Percentiles rank a stretch among this genome's conserved stretches.
Conservation (phyloP, 306 rosid species). For the Prunus dulcis region DNA sequence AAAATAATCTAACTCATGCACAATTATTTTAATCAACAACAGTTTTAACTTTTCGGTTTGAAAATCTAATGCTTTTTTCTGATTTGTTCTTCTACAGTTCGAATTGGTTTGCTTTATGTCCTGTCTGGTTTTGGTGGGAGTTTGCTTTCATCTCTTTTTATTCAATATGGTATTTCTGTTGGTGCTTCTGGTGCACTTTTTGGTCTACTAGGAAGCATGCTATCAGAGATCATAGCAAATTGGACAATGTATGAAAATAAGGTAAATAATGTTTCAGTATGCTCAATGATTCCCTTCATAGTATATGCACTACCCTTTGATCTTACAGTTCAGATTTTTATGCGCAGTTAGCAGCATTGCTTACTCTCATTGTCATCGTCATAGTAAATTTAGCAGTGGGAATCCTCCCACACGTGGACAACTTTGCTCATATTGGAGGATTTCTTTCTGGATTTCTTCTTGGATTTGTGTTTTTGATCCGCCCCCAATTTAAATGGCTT, state of each 20-base stretch:
- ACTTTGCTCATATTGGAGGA: slow-evolving; percentile 89
- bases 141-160: slow-evolving; percentile 66
- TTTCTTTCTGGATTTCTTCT: slow-evolving; percentile 82
- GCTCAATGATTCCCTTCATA: slow-evolving; percentile 10
- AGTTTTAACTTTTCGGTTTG: slow-evolving; percentile 7
- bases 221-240: slow-evolving; percentile 78
- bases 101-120: slow-evolving; percentile 66
- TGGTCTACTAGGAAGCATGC: slow-evolving; percentile 87
- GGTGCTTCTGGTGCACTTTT: slow-evolving; percentile 95
- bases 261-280: slow-evolving; percentile 42
- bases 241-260: slow-evolving; percentile 85
- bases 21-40: not conserved
- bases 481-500: slow-evolving; percentile 76
- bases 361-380: slow-evolving; percentile 55
- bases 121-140: slow-evolving; percentile 85
- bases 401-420: slow-evolving; percentile 87
- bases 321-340: slow-evolving; percentile 24
- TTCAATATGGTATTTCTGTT: slow-evolving; percentile 64
- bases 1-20: not conserved
- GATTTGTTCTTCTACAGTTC: slow-evolving; percentile 35
- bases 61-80: slow-evolving; percentile 4
- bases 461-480: slow-evolving; percentile 66
- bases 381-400: slow-evolving; percentile 72
- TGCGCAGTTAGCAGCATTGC: slow-evolving; percentile 64
- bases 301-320: not conserved